Evolutionary conservation across 1,139 yeast species (phyloP), one percentile per base, ranked within the genome.

Genomic region (Spencermartinsiella ligniputridi): DNA sequence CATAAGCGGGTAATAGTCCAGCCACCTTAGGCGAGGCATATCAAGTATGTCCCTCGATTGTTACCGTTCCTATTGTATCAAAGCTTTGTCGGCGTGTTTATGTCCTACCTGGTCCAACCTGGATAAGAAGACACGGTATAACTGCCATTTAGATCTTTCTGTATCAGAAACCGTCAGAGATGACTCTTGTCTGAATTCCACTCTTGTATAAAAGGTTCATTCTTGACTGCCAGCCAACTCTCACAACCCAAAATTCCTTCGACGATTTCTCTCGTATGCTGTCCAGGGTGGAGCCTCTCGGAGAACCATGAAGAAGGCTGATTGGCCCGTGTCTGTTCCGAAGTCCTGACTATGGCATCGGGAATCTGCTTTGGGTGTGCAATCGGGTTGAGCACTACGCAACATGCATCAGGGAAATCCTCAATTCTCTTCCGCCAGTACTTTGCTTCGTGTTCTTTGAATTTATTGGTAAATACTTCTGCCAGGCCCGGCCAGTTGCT

Each of bases 271-370:
- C 15, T 27, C 8, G 32, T 11, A n/a, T 27, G 32, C 32, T 27
- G 32, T 11, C 32, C 32, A 5, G 32, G 32, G 32, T 15, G n/a
- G n/a, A 27, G 32, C 32, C n/a, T 27, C 32, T 27, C 32, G n/a
- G 32, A 5, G 32, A 27, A 11, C 32, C 32, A 27, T n/a, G 32
- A 27, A 5, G 32, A 27, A 9, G 12, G 32, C 13, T 27, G 8
- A n/a, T 27, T 27, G 13, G 32, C 32, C 15, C 8, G 32, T 27
- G 32, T 27, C 15, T 27, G 13, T 5, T 6, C 15, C 32, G 32
- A 27, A 15, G 32, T 27, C 15, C 32, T 27, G 32, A 27, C 32
- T 27, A 27, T 27, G 32, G 32, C 32, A 27, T 27, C 32, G 8
- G 32, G 32, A 9, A 27, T n/a, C 32, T 8, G 15, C 5, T 27